A percentile compares a stretch with the other conserved stretches of the same genome.
These are phyloP conservation scores for Nidularia pulvinata DNA, from an alignment of 768 basidiomycete species.

Conservation along the genomic window DNA sequence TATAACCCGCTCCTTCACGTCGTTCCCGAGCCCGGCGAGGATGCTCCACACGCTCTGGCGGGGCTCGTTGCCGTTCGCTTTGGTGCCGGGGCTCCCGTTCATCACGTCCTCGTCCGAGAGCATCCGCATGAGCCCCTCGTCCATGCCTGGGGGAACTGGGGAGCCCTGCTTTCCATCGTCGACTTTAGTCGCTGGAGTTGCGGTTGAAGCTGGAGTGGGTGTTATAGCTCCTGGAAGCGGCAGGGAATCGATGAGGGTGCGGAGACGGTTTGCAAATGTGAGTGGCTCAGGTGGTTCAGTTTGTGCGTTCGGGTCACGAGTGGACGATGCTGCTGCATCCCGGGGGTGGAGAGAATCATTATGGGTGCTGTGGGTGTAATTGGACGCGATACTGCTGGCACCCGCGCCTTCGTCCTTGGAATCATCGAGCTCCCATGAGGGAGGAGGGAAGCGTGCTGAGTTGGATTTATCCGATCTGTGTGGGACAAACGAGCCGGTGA, in stretches of 20 bases:
- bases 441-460: conserved; percentile 37
- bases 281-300: conserved; percentile 24
- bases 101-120: conserved; percentile 64
- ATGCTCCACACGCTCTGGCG: conserved; percentile 58
- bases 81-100: conserved; percentile 43
- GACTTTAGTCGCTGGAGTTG: conserved; percentile 7
- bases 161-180: conserved; percentile 24
- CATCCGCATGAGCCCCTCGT: conserved; percentile 45
- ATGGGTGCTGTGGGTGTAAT: too few species aligned
- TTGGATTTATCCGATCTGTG: conserved; percentile 11
- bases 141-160: conserved; percentile 40
- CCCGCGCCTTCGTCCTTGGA: not conserved
- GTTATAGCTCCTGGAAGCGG: conserved; percentile 25
- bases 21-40: conserved; percentile 45
- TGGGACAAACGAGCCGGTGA: conserved; percentile 19
- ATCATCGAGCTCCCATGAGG: conserved; percentile 44
- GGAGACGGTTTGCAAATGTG: conserved; percentile 33
- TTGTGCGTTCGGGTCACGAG: not conserved
- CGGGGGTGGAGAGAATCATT: not conserved
- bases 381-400: not conserved
- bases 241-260: conserved; percentile 31
- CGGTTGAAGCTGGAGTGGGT: conserved; percentile 6
- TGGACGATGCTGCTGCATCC: not conserved
- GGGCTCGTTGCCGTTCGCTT: conserved; percentile 14
- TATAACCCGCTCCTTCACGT: conserved; percentile 12